These are phyloP conservation scores for Penicillium cataractarum DNA, from an alignment of 495 filamentous ascomycete species.

Conservation along the genomic window DNA sequence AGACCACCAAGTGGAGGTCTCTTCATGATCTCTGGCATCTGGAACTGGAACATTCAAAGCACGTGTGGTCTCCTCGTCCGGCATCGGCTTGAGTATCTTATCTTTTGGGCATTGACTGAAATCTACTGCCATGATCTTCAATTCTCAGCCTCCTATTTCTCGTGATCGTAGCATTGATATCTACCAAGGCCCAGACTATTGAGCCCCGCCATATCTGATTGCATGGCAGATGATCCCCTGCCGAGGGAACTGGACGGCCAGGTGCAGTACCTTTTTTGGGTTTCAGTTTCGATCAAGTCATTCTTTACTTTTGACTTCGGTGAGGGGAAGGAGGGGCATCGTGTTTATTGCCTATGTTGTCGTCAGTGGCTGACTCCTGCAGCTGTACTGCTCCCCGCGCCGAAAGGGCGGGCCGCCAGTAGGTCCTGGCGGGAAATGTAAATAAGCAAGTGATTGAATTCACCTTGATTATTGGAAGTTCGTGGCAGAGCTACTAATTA, in stretches of 20 bases:
- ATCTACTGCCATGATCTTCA: neutral
- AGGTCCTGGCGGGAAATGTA: neutral
- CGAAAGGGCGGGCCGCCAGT: neutral
- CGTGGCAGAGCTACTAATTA: neutral
- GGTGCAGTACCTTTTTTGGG: neutral
- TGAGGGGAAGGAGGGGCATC: slow-evolving; percentile 4
- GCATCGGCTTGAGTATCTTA: neutral
- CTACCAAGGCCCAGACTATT: neutral
- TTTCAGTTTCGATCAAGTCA: neutral
- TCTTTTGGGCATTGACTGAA: neutral
- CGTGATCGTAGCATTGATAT: neutral
- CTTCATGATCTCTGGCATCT: neutral
- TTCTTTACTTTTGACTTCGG: neutral
- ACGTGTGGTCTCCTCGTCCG: neutral
- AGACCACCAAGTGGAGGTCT: neutral
- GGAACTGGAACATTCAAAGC: neutral
- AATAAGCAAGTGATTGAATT: neutral
- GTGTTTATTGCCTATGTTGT: neutral
- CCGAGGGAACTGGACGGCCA: neutral
- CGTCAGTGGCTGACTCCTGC: slow-evolving; percentile 9
- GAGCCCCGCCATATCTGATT: neutral
- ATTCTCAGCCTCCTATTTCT: neutral
- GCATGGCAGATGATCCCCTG: neutral
- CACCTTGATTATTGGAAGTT: neutral
- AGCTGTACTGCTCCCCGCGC: neutral